phyloP scores from a whole-genome alignment of 768 basidiomycete species.

The Kwoniella heveanensis region DNA sequence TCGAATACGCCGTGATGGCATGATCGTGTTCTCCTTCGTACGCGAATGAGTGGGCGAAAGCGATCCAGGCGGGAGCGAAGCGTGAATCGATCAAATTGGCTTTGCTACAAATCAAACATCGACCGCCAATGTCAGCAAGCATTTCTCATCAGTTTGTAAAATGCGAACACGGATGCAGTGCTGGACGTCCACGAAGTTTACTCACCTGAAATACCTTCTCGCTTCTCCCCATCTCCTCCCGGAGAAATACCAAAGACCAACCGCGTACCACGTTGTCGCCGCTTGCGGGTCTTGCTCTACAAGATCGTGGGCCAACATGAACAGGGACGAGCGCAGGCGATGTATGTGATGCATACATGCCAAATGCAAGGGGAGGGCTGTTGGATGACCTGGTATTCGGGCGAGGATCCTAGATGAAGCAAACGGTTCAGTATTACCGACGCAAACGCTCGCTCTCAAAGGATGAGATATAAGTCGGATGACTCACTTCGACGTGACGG shows the following conservation, averaged over 20 bases:
- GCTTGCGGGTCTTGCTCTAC: slow-evolving; percentile 92
- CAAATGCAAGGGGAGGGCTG: slow-evolving; percentile 89
- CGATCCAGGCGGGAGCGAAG: slow-evolving; percentile 95
- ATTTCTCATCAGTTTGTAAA: too few species aligned
- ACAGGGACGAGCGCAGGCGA: slow-evolving; percentile 86
- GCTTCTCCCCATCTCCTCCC: slow-evolving; percentile 86
- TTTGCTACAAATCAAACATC: too few species aligned
- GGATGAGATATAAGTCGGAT: too few species aligned
- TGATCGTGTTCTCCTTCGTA: slow-evolving; percentile 98
- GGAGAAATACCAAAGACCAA: slow-evolving; percentile 93
- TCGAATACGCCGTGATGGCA: slow-evolving; percentile 96
- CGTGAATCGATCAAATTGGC: slow-evolving; percentile 94
- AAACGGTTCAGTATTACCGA: too few species aligned
- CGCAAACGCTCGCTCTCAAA: too few species aligned
- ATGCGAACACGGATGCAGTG: too few species aligned
- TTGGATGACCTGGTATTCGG: slow-evolving; percentile 79
- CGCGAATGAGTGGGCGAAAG: slow-evolving; percentile 96
- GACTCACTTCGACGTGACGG: slow-evolving; percentile 74
- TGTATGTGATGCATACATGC: slow-evolving; percentile 97
- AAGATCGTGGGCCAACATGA: slow-evolving; percentile 93
- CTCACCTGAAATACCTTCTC: slow-evolving; percentile 88
- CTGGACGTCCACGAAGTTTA: too few species aligned
- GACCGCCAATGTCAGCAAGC: too few species aligned
- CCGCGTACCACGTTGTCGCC: slow-evolving; percentile 95
- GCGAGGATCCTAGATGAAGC: slow-evolving; percentile 69